Percentiles rank a stretch among this genome's conserved stretches.
These are phyloP conservation scores for Agaricales sp. DNA, from an alignment of 1,284 basidiomycete species.

Conservation along the genomic window DNA sequence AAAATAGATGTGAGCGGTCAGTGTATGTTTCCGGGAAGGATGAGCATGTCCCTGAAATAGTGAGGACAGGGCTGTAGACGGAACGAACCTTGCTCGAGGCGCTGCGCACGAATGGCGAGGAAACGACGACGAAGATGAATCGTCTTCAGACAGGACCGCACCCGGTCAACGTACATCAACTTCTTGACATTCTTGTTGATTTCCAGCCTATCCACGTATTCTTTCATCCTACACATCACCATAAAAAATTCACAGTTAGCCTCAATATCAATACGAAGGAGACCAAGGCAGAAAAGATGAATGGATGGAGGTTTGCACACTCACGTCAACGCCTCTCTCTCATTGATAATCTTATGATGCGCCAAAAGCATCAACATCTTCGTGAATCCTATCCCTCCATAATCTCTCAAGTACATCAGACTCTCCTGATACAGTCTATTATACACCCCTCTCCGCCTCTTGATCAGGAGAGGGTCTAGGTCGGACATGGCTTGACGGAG, in stretches of 20 bases:
- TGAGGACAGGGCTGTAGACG: neutral
- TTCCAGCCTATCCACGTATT: slow-evolving; percentile 67
- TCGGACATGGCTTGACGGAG: slow-evolving; percentile 47
- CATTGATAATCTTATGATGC: slow-evolving; percentile 88
- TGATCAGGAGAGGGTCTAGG: slow-evolving; percentile 57
- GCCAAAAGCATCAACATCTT: slow-evolving; percentile 85
- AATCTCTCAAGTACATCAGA: slow-evolving; percentile 58
- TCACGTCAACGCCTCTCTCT: slow-evolving; percentile 80
- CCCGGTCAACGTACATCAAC: slow-evolving; percentile 76
- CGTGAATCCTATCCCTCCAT: slow-evolving; percentile 83
- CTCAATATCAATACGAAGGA: slow-evolving; percentile 6
- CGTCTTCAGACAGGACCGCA: slow-evolving; percentile 69
- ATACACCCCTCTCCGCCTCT: slow-evolving; percentile 60
- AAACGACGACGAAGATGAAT: slow-evolving; percentile 68
- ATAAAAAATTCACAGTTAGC: no score
- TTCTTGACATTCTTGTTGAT: slow-evolving; percentile 75
- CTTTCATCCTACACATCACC: slow-evolving; percentile 51
- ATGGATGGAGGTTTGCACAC: no score
- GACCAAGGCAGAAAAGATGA: neutral
- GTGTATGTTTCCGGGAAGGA: neutral
- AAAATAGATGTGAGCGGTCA: slow-evolving; percentile 30
- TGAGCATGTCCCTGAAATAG: slow-evolving; percentile 8
- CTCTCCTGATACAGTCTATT: slow-evolving; percentile 82
- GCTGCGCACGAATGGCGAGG: slow-evolving; percentile 32
- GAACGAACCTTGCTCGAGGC: slow-evolving; percentile 25